These are phyloP conservation scores for Penicillium decumbens DNA, from an alignment of 2,329 filamentous ascomycete genomes.

Conservation along the genomic window DNA sequence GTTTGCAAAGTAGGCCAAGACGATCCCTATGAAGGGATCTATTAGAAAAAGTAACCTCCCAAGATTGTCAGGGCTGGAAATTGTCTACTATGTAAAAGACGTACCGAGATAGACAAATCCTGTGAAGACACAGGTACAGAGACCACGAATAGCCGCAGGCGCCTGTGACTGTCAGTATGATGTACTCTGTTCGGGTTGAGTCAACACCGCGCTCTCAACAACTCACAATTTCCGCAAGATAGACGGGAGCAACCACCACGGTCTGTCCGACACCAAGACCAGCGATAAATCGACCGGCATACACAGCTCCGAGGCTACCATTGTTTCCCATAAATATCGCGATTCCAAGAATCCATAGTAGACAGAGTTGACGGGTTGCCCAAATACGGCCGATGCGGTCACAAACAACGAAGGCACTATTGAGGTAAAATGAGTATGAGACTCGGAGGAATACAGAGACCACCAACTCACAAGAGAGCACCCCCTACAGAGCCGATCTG, in stretches of 20 bases:
- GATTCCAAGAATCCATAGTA: conserved; percentile 42
- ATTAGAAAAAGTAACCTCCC: background rate
- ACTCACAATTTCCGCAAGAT: conserved; percentile 63
- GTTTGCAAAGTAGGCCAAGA: conserved; percentile 73
- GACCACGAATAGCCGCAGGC: conserved; percentile 63
- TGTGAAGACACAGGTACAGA: conserved; percentile 68
- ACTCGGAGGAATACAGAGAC: background rate
- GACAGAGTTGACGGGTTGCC: conserved; percentile 40
- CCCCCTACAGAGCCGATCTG: conserved; percentile 72
- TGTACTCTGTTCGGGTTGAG: background rate
- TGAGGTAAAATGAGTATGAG: background rate
- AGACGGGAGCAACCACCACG: conserved; percentile 55
- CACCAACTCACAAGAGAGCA: conserved; percentile 52
- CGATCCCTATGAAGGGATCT: conserved; percentile 52
- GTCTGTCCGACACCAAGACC: conserved; percentile 44
- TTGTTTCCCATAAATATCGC: conserved; percentile 43
- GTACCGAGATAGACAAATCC: conserved; percentile 60
- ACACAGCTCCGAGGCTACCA: conserved; percentile 39
- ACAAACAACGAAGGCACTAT: conserved; percentile 48
- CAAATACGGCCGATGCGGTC: conserved; percentile 45
- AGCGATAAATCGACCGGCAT: conserved; percentile 44
- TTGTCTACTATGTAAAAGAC: background rate
- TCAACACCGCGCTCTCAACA: background rate
- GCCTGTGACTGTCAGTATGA: conserved; percentile 29
- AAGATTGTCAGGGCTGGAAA: background rate